These are phyloP conservation scores for Umbellularia californica DNA, from an alignment of 164 flowering plant species.

Conservation along the genomic window DNA sequence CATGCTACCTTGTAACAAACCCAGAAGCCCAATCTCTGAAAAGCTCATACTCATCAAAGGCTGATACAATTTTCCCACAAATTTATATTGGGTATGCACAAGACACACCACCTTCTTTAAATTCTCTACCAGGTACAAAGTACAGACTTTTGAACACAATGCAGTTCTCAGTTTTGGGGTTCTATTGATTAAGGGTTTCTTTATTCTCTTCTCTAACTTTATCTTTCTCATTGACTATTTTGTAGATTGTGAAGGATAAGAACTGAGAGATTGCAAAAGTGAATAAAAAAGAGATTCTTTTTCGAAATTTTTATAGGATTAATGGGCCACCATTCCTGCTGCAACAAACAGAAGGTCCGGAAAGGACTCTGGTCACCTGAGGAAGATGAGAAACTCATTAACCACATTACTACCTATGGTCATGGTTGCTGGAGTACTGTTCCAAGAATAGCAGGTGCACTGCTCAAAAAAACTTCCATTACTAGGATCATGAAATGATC, in stretches of 20 bases:
- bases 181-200: neutral
- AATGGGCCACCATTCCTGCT: slow-evolving; percentile 87
- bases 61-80: neutral
- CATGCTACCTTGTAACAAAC: slow-evolving; percentile 2
- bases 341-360: slow-evolving; percentile 84
- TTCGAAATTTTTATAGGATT: slow-evolving; percentile 1
- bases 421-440: slow-evolving; percentile 93
- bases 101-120: slow-evolving; percentile 4
- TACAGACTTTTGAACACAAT: neutral
- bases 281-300: neutral
- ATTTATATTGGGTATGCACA: neutral
- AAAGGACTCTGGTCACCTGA: slow-evolving; percentile 93
- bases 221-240: neutral
- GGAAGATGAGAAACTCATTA: slow-evolving; percentile 87
- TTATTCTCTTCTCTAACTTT: neutral
- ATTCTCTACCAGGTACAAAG: neutral
- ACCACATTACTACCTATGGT: slow-evolving; percentile 68
- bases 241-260: neutral
- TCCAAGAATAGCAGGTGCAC: slow-evolving; percentile 71
- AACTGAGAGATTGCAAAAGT: neutral
- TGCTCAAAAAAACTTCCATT: neutral
- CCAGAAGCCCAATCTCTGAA: neutral
- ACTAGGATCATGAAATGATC: too few relatives aligned
- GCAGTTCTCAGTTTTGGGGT: neutral
- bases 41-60: neutral